Percentiles rank a stretch among this genome's conserved stretches.
Evolutionary conservation across 2,329 filamentous ascomycete species (phyloP).

Genomic region (Aspergillus quadricinctus): DNA sequence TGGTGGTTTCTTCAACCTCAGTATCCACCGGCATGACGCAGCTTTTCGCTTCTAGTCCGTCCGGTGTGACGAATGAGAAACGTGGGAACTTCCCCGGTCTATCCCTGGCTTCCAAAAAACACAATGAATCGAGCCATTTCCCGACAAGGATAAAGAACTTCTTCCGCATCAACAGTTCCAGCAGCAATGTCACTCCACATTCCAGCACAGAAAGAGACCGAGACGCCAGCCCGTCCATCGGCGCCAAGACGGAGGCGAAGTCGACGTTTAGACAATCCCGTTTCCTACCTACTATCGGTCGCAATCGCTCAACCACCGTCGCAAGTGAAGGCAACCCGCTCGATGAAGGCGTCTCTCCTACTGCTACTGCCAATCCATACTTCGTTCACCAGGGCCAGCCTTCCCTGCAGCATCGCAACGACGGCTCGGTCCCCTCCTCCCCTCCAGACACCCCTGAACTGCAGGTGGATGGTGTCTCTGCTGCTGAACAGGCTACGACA

Average conservation of each 20-base stretch:
- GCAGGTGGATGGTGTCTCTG: slow-evolving; percentile 65
- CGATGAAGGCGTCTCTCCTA: slow-evolving; percentile 85
- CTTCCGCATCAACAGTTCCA: slow-evolving; percentile 60
- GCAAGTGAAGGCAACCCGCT: slow-evolving; percentile 88
- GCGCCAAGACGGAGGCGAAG: slow-evolving; percentile 58
- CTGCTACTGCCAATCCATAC: slow-evolving; percentile 92
- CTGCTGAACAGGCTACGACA: slow-evolving; percentile 63
- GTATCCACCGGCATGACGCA: slow-evolving; percentile 36
- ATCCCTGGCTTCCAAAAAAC: slow-evolving; percentile 43
- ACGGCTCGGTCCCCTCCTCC: slow-evolving; percentile 85
- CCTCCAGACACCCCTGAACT: slow-evolving; percentile 84
- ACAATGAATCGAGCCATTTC: slow-evolving; percentile 46
- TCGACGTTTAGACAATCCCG: slow-evolving; percentile 74
- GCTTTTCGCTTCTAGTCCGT: slow-evolving; percentile 38
- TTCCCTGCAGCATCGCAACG: slow-evolving; percentile 88
- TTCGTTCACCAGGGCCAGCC: slow-evolving; percentile 95
- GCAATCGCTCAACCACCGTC: slow-evolving; percentile 84
- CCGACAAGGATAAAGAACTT: slow-evolving; percentile 66
- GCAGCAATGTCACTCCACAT: slow-evolving; percentile 36
- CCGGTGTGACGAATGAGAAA: slow-evolving; percentile 42
- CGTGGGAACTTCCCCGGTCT: slow-evolving; percentile 44
- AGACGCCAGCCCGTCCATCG: slow-evolving; percentile 40
- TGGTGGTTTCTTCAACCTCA: neutral
- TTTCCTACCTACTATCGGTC: slow-evolving; percentile 82
- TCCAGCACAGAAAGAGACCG: slow-evolving; percentile 27